Evolutionary conservation across 495 filamentous ascomycete genomes (phyloP).

Genomic region (Amniculicola lignicola): DNA sequence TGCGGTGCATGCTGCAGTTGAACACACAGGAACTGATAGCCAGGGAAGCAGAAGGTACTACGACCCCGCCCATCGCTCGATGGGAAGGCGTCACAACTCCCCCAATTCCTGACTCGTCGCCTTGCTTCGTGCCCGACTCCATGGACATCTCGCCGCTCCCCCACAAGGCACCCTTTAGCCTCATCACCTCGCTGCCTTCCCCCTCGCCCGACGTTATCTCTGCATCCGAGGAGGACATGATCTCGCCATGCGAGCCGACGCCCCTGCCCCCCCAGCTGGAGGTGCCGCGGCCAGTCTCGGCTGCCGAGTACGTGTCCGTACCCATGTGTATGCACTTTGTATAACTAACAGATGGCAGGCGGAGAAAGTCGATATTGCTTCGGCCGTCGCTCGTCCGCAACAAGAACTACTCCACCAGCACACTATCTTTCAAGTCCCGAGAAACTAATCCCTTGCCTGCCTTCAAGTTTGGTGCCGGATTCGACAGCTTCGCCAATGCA

Average conservation of each 20-base stretch:
- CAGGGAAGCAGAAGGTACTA: conserved; percentile 53
- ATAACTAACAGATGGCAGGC: conserved; percentile 42
- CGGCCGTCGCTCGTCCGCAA: conserved; percentile 60
- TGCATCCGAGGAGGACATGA: conserved; percentile 43
- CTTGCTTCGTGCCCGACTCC: conserved; percentile 64
- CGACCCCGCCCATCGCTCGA: conserved; percentile 79
- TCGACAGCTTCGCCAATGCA: conserved; percentile 50
- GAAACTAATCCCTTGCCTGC: conserved; percentile 64
- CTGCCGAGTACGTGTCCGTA: conserved; percentile 37
- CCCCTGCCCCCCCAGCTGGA: conserved; percentile 18
- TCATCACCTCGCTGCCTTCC: conserved; percentile 57
- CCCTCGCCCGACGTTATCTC: conserved; percentile 55
- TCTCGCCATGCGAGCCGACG: conserved; percentile 32
- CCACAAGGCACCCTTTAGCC: conserved; percentile 71
- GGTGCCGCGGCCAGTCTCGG: conserved; percentile 32
- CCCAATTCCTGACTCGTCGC: conserved; percentile 78
- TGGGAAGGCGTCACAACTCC: conserved; percentile 75
- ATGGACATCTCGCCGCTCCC: conserved; percentile 97
- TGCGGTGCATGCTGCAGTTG: conserved; percentile 4
- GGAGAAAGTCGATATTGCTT: conserved; percentile 56
- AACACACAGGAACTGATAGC: conserved; percentile 18
- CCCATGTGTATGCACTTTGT: conserved; percentile 2
- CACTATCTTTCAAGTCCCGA: conserved; percentile 46
- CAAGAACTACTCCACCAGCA: conserved; percentile 57
- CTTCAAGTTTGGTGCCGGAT: conserved; percentile 71